Percentiles rank a stretch among this genome's conserved stretches.
Conservation (phyloP, 2,329 filamentous ascomycete species). For the Cyanodermella asteris region DNA sequence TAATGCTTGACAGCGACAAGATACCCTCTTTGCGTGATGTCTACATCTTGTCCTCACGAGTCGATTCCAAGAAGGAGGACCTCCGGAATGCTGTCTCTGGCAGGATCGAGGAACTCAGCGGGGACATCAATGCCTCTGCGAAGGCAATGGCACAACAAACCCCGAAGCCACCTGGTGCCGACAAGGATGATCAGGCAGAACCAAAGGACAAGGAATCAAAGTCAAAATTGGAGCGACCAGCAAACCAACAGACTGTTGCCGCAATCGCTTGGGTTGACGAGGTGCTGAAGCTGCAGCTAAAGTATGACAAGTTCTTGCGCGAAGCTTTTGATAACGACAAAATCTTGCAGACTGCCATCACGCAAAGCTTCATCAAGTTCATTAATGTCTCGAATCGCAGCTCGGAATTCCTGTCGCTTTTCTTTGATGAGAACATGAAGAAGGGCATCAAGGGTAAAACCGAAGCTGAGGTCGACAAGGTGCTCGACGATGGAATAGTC, state of each 20-base stretch:
- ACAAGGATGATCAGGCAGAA: slow-evolving; percentile 30
- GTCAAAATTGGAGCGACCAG: slow-evolving; percentile 27
- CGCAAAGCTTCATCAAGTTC: slow-evolving; percentile 73
- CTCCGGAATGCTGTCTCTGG: slow-evolving; percentile 50
- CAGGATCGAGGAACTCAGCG: slow-evolving; percentile 58
- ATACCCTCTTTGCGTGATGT: slow-evolving; percentile 57
- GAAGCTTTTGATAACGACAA: slow-evolving; percentile 55
- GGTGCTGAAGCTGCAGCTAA: slow-evolving; percentile 63
- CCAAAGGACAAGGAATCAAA: slow-evolving; percentile 26
- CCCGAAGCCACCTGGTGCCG: slow-evolving; percentile 18
- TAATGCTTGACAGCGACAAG: slow-evolving; percentile 83
- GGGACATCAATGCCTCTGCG: slow-evolving; percentile 52
- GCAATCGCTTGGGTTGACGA: slow-evolving; percentile 94
- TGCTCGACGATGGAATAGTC: slow-evolving; percentile 75
- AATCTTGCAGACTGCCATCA: slow-evolving; percentile 58
- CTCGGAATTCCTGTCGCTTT: slow-evolving; percentile 84
- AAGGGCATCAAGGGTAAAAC: slow-evolving; percentile 85
- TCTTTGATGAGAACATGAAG: slow-evolving; percentile 92
- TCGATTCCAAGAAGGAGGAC: slow-evolving; percentile 51
- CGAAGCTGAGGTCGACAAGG: slow-evolving; percentile 60
- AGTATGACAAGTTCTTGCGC: slow-evolving; percentile 63
- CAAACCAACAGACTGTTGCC: slow-evolving; percentile 62
- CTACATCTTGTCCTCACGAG: slow-evolving; percentile 55
- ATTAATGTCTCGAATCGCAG: slow-evolving; percentile 76
- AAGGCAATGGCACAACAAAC: slow-evolving; percentile 26